Conservation (phyloP, 2,329 filamentous ascomycete species). For the Clathrospora elynae region DNA sequence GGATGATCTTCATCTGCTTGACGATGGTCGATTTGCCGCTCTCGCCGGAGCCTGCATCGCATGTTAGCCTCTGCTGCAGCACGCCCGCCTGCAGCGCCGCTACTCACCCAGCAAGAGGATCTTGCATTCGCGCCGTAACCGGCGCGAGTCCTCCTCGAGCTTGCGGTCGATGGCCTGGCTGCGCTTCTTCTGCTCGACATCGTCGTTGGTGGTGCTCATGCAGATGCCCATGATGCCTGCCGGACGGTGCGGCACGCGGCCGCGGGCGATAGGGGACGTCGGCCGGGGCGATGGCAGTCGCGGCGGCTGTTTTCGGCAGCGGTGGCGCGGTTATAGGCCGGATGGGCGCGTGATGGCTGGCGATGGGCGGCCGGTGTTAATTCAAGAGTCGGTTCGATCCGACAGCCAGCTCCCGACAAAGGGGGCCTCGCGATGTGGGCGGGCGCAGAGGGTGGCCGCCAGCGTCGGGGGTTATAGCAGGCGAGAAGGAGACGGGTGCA, state of each 20-base stretch:
- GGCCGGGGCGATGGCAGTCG: slow-evolving; percentile 13
- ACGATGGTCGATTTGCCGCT: slow-evolving; percentile 99
- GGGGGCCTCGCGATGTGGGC: slow-evolving; percentile 20
- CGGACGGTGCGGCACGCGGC: slow-evolving; percentile 36
- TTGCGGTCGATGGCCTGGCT: slow-evolving; percentile 94
- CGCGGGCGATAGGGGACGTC: slow-evolving; percentile 31
- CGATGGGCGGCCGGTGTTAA: slow-evolving; percentile 23
- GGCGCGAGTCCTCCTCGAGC: slow-evolving; percentile 91
- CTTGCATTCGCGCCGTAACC: slow-evolving; percentile 96
- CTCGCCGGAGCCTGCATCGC: slow-evolving; percentile 81
- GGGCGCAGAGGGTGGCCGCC: slow-evolving; percentile 14
- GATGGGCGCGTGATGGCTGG: slow-evolving; percentile 29
- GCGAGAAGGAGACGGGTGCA: slow-evolving; percentile 9
- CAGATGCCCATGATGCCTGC: slow-evolving; percentile 80
- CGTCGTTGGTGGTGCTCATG: slow-evolving; percentile 85
- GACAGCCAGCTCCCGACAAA: slow-evolving; percentile 25
- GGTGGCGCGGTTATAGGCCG: slow-evolving; percentile 20
- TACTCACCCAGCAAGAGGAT: slow-evolving; percentile 87
- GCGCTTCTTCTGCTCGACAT: slow-evolving; percentile 91
- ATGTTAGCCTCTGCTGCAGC: slow-evolving; percentile 32
- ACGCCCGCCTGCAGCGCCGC: slow-evolving; percentile 1
- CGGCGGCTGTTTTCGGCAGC: slow-evolving; percentile 13
- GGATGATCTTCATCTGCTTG: slow-evolving; percentile 99
- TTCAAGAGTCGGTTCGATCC: slow-evolving; percentile 28
- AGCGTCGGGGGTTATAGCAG: slow-evolving; percentile 16